Conservation (phyloP, 257 asterid genomes). For the Lycium ferocissimum region DNA sequence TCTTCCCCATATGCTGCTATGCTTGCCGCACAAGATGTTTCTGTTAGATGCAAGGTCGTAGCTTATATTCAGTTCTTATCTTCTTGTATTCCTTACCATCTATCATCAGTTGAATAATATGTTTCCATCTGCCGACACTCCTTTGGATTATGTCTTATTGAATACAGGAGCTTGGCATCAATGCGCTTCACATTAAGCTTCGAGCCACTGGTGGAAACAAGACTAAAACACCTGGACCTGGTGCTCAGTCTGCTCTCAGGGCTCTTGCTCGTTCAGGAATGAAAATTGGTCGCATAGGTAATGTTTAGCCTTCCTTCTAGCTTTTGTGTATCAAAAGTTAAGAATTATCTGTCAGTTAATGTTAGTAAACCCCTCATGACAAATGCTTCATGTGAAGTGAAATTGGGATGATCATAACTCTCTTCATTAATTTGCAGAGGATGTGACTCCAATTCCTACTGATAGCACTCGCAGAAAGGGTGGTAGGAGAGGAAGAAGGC, state of each 20-base stretch:
- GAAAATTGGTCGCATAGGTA: conserved; percentile 30
- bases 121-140: background rate
- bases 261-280: conserved; percentile 30
- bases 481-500: conserved; percentile 30
- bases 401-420: background rate
- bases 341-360: background rate
- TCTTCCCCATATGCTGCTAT: conserved; percentile 30
- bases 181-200: conserved; percentile 30
- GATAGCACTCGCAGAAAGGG: conserved; percentile 31
- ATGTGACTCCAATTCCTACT: conserved; percentile 26
- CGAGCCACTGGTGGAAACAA: conserved; percentile 29
- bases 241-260: conserved; percentile 32
- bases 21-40: conserved; percentile 31
- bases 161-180: conserved; percentile 27
- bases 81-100: background rate
- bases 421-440: conserved; percentile 21
- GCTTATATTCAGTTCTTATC: conserved; percentile 16
- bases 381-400: background rate
- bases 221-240: conserved; percentile 29
- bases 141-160: background rate
- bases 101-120: background rate
- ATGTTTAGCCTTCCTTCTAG: background rate
- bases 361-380: background rate
- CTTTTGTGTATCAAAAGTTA: background rate
- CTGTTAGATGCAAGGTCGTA: conserved; percentile 24